phyloP scores from a whole-genome alignment of 208 protist genomes.

The Leishmania tarentolae region DNA sequence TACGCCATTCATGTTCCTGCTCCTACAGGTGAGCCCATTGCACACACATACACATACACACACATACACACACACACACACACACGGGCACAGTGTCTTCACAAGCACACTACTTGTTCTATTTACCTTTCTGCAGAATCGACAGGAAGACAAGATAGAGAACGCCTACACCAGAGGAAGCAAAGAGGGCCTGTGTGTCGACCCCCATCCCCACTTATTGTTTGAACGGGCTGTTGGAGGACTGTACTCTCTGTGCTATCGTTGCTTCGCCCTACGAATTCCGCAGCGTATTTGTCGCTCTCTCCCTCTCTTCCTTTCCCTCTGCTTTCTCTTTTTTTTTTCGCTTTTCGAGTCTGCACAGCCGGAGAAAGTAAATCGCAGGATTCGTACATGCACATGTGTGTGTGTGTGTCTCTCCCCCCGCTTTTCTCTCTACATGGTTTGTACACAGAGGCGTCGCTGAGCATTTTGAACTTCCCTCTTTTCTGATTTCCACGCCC shows the following conservation, averaged over 20 bases:
- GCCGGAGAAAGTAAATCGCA: background rate
- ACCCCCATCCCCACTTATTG: background rate
- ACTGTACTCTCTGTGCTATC: constrained; percentile 7
- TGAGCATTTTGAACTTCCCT: background rate
- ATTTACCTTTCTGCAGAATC: background rate
- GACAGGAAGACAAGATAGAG: background rate
- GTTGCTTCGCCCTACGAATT: background rate
- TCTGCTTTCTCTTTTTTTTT: background rate
- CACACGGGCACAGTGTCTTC: background rate
- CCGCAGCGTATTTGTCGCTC: background rate
- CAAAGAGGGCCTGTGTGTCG: background rate
- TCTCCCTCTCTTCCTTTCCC: too few species aligned
- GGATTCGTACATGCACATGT: background rate
- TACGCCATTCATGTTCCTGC: background rate
- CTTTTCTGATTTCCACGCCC: background rate
- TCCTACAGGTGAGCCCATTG: background rate
- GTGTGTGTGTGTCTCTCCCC: background rate
- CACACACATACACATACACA: background rate
- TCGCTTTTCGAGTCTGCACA: background rate
- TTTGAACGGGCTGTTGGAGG: background rate
- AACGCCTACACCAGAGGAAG: background rate
- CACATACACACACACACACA: background rate
- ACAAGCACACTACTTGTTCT: background rate
- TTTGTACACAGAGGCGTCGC: background rate
- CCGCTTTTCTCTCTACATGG: too few species aligned